Evolutionary conservation across 2,329 filamentous ascomycete genomes (phyloP), one percentile per base, ranked within the genome.

Genomic region (Clonostachys byssicola): DNA sequence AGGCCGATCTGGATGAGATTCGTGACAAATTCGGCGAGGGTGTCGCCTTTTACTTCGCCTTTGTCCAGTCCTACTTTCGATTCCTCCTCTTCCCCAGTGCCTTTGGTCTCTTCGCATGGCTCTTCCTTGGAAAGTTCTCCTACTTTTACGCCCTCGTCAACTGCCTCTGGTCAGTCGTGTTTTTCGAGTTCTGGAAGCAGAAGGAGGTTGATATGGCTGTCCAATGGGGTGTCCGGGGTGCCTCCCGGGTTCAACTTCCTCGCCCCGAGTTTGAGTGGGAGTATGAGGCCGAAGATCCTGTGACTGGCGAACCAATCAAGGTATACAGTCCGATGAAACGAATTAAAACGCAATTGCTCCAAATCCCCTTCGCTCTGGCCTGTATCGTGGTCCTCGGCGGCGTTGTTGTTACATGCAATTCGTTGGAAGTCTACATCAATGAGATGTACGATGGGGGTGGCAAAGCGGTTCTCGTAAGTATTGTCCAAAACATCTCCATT

Each of bases 101-200:
- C 5, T 84, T 94, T 56, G 92, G 92, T 4, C 74, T 89, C 39
- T 75, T 80, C 1, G 81, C 86, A 12, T 96, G 90, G 88, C 65
- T 92, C 33, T 72, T 95, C n/a, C 74, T 96, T 0, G 90, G 90
- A 9, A 81, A 86, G 48, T 97, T 91, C 67, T 96, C 92, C 2
- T 80, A 84, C 48, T 66, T 91, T 44, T 96, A 95, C 57, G 89
- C 88, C 13, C 65, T 92, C 2, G 75, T 86, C 41, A 92, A 86
- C 60, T 86, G 84, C 34, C 70, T 96, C n/a, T 96, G 92, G 89
- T 86, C 86, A 48, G 84, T 94, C 4, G 72, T 92, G 43, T 96
- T 96, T 61, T 87, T 95, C 48, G 92, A 97, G 63, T 96, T 88
- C 66, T 97, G 92, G 92, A 96, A 95, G 71, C 87, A 92, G 58